phyloP scores from a whole-genome alignment of 257 asterid species.

The Gynochthodes officinalis region DNA sequence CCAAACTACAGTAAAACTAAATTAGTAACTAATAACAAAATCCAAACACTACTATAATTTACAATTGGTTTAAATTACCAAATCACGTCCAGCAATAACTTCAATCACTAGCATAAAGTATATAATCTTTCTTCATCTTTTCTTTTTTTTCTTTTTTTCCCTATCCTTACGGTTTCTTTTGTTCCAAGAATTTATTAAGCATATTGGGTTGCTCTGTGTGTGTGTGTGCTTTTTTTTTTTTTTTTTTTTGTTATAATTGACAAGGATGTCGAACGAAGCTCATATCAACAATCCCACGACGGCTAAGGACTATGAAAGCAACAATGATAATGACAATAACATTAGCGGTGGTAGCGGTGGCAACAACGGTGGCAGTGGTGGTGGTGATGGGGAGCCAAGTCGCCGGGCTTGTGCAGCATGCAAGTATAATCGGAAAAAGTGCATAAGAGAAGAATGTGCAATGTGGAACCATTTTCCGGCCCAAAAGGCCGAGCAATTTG shows the following conservation, averaged over 20 bases:
- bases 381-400: conserved; percentile 12
- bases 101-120: too few species aligned
- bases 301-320: not conserved
- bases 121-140: too few species aligned
- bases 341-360: not conserved
- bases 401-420: conserved; percentile 40
- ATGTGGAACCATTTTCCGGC: conserved; percentile 31
- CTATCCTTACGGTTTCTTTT: too few species aligned
- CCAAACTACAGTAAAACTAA: not conserved
- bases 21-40: not conserved
- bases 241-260: not conserved
- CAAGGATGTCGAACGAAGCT: not conserved
- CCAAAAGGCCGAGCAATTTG: conserved; percentile 4
- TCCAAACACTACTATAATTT: too few species aligned
- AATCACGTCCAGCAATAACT: too few species aligned
- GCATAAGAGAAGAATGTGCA: conserved; percentile 17
- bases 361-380: not conserved
- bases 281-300: not conserved
- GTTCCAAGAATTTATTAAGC: not conserved
- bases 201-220: too few species aligned
- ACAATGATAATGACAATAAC: not conserved
- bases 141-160: too few species aligned
- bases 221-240: too few species aligned
- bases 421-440: conserved; percentile 37
- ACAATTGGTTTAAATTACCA: too few species aligned